Base-by-base conservation (phyloP, 2,329 filamentous ascomycete genomes). In the Paracamarosporium sp. region DNA sequence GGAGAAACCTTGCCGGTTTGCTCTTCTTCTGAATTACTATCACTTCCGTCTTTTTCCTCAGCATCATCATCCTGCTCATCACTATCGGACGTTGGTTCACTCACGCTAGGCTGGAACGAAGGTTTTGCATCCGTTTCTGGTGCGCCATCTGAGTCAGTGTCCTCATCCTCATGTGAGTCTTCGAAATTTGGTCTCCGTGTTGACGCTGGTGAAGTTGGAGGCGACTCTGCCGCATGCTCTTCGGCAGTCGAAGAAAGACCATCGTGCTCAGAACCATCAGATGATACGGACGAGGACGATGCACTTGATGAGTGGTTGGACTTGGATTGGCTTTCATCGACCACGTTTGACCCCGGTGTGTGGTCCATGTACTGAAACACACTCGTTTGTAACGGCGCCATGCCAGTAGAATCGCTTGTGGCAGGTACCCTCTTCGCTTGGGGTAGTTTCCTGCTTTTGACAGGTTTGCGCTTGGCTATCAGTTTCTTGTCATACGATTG, bases 401-500 rank as follows among this genome's bases (percentile, higher is more conserved):
- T 70, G 17, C 24, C 36, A 12, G 17, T 25, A 44, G 24, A 30
- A 12, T 65, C 60, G n/a, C 28, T 55, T 22, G 59, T 59, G 22
- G 60, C 50, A 15, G 60, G 55, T 4, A 54, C 48, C 20, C 56
- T 58, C 17, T 64, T 60, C 9, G 50, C 13, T 53, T 62, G 60
- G 33, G 55, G 31, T 15, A 51, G 57, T 44, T 64, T 66, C 51
- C 55, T 60, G 35, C 57, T 61, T 54, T 68, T 65, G 53, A 41
- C 51, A 31, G 62, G 61, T 40, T 70, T 70, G 54, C 63, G 65
- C 33, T 71, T 70, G 15, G 57, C 56, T 24, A 61, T 56, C 41
- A 62, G 61, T 20, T 57, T 65, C 44, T 66, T 68, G 31, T 79
- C 69, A 59, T 80, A 80, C 4, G 77, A 78, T 40, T 70, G 70